phyloP scores from a whole-genome alignment of 2,329 filamentous ascomycete genomes.

The Aspergillus sp. region DNA sequence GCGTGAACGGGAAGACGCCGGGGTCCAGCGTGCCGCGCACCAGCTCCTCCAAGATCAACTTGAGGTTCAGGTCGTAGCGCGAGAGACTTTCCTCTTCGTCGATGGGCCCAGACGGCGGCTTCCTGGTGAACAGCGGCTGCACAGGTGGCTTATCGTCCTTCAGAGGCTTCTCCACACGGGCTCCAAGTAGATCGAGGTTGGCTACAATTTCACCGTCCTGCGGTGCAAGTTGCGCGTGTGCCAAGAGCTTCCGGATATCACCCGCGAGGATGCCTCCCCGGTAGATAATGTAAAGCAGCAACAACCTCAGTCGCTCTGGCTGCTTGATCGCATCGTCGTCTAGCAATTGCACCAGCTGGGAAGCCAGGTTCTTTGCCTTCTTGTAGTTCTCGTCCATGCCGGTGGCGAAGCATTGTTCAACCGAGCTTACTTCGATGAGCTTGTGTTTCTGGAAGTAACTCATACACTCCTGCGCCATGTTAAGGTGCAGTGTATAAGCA shows the following conservation, averaged over 20 bases:
- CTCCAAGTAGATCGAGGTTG: conserved; percentile 79
- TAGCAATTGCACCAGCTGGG: conserved; percentile 81
- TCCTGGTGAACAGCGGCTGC: conserved; percentile 71
- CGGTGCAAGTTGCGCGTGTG: conserved; percentile 76
- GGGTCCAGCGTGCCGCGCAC: conserved; percentile 68
- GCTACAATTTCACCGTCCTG: conserved; percentile 71
- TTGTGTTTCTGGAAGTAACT: conserved; percentile 84
- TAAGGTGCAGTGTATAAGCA: conserved; percentile 88
- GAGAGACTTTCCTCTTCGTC: conserved; percentile 83
- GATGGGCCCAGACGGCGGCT: conserved; percentile 55
- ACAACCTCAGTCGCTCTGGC: conserved; percentile 77
- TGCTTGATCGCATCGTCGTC: conserved; percentile 76
- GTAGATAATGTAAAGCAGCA: conserved; percentile 83
- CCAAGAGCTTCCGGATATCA: conserved; percentile 80
- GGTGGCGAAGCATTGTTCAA: conserved; percentile 89
- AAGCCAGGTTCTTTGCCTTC: conserved; percentile 85
- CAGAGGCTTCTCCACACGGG: conserved; percentile 67
- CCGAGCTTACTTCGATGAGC: conserved; percentile 78
- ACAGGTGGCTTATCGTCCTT: conserved; percentile 73
- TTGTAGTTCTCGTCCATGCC: conserved; percentile 89
- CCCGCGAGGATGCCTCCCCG: conserved; percentile 80
- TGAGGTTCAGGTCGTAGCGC: conserved; percentile 78
- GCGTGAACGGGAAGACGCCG: conserved; percentile 69
- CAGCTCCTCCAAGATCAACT: conserved; percentile 77
- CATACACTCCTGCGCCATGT: conserved; percentile 98